A percentile compares a stretch with the other conserved stretches of the same genome.
Evolutionary conservation across 1,284 basidiomycete species (phyloP).

Genomic region (Fomitopsis pinicola): DNA sequence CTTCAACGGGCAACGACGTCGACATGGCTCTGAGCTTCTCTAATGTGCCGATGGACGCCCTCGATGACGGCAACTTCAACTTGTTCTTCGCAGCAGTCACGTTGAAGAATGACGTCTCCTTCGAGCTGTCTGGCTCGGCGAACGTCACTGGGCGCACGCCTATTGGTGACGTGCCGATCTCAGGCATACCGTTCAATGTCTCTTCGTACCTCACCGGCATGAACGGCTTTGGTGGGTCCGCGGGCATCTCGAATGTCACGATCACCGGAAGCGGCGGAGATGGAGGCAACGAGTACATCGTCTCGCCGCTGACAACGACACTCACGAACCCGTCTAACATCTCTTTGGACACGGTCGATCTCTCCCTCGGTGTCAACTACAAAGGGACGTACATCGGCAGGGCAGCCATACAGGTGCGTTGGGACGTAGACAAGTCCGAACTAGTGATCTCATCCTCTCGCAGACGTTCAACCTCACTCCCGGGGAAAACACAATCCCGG

Average conservation of each 20-base stretch:
- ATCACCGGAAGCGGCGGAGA: neutral
- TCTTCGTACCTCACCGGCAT: neutral
- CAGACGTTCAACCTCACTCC: neutral
- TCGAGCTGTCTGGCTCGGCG: neutral
- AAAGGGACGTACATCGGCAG: neutral
- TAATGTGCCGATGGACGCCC: neutral
- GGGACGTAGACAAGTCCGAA: too few species aligned
- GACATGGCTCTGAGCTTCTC: neutral
- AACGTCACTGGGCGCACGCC: neutral
- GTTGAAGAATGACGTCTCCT: neutral
- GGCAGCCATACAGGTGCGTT: neutral
- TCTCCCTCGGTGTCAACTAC: neutral
- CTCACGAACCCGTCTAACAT: neutral
- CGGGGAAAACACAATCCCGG: neutral
- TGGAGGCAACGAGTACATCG: neutral
- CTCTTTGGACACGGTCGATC: neutral
- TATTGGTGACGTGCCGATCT: neutral
- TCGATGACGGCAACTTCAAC: neutral
- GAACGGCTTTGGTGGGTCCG: neutral
- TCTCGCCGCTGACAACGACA: neutral
- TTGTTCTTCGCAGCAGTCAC: neutral
- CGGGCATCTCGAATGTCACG: neutral
- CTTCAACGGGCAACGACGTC: neutral
- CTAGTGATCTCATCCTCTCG: neutral
- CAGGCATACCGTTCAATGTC: neutral